phyloP scores from a whole-genome alignment of 2,329 filamentous ascomycete species.

The Colletotrichum eremochloae region DNA sequence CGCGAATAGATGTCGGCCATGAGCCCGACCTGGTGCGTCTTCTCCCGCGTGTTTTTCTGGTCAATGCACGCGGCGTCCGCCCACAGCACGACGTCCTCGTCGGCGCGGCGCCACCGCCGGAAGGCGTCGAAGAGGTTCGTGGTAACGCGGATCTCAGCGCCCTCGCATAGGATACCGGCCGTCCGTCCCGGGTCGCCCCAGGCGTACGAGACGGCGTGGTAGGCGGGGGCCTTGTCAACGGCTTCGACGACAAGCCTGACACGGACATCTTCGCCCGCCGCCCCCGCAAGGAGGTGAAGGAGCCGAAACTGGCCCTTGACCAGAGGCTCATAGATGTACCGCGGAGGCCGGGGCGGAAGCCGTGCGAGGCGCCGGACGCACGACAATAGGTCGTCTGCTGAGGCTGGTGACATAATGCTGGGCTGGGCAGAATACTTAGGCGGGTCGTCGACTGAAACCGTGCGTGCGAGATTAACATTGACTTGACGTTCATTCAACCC shows the following conservation, averaged over 20 bases:
- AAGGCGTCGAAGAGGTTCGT: conserved; percentile 43
- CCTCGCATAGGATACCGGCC: not conserved
- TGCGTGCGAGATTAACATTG: not conserved
- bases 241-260: not conserved
- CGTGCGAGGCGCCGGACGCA: not conserved
- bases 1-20: conserved; percentile 41
- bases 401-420: not conserved
- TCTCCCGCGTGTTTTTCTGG: conserved; percentile 40
- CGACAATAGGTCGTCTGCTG: not conserved
- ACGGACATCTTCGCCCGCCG: not conserved
- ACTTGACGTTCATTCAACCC: not conserved
- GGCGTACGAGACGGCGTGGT: conserved; percentile 27
- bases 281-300: conserved; percentile 14
- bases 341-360: not conserved
- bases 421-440: not conserved
- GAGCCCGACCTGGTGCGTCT: conserved; percentile 40
- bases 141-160: conserved; percentile 26
- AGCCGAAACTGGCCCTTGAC: conserved; percentile 10
- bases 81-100: conserved; percentile 36
- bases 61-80: conserved; percentile 44
- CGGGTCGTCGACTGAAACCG: not conserved
- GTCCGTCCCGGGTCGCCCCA: conserved; percentile 1
- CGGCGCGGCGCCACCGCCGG: conserved; percentile 33
- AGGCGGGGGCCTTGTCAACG: conserved; percentile 1
- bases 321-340: conserved; percentile 1